Evolutionary conservation across 106 monocot genomes (phyloP).

Genomic region (Ottelia alismoides): DNA sequence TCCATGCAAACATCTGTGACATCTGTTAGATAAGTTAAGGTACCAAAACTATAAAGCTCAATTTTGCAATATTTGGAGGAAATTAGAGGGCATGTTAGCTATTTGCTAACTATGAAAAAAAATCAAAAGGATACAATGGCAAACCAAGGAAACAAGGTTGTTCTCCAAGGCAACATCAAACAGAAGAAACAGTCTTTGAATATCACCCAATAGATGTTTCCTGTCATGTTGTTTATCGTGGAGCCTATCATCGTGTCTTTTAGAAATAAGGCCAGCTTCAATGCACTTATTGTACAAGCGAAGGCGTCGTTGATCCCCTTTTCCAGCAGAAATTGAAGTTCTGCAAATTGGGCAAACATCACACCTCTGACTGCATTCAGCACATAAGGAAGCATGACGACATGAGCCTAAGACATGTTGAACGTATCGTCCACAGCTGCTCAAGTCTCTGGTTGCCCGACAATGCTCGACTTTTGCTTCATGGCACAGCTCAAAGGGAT

Average conservation of each 20-base stretch:
- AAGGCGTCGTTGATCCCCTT: conserved; percentile 30
- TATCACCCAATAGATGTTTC: conserved; percentile 33
- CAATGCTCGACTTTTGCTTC: conserved; percentile 77
- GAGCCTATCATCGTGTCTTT: conserved; percentile 40
- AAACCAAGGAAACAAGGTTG: conserved; percentile 68
- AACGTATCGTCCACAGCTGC: conserved; percentile 66
- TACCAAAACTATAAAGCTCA: conserved; percentile 2
- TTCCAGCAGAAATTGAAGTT: conserved; percentile 21
- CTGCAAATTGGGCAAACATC: conserved; percentile 76
- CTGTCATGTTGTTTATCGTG: conserved; percentile 41
- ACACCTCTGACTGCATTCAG: conserved; percentile 74
- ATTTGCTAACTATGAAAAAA: no score
- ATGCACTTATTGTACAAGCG: conserved; percentile 69
- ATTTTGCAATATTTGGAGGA: neutral
- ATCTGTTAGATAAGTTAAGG: conserved; percentile 60
- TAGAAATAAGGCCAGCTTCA: conserved; percentile 61
- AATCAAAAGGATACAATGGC: conserved; percentile 73
- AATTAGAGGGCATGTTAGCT: neutral
- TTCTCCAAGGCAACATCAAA: conserved; percentile 85
- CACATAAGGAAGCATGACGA: conserved; percentile 79
- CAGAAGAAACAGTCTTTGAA: conserved; percentile 54
- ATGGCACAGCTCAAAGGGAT: conserved; percentile 54
- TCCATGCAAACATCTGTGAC: conserved; percentile 85
- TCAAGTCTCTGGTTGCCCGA: conserved; percentile 71
- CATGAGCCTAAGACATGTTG: conserved; percentile 57